A percentile compares a stretch with the other conserved stretches of the same genome.
Conservation (phyloP, 805 yeast species). For the Kuraishia cidri region DNA sequence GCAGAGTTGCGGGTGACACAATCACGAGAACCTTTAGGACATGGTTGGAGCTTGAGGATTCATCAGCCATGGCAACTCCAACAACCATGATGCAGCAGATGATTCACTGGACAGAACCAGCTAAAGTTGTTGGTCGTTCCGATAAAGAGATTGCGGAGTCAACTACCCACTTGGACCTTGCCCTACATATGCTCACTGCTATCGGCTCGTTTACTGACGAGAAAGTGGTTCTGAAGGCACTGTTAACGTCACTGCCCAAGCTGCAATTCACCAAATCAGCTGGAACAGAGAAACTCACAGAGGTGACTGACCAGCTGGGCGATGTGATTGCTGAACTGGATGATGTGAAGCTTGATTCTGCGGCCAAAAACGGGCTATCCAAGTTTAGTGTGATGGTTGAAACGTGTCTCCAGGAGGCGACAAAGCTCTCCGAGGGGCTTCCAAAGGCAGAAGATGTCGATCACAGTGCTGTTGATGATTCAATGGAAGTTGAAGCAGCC, state of each 20-base stretch:
- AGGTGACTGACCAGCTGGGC: constrained; percentile 7
- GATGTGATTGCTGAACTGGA: constrained; percentile 2
- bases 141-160: constrained; percentile 31
- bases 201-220: constrained; percentile 37
- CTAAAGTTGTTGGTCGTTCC: constrained; percentile 41
- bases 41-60: constrained; percentile 27
- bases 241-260: constrained; percentile 41
- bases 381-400: constrained; percentile 15
- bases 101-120: constrained; percentile 81
- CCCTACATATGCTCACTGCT: constrained; percentile 41
- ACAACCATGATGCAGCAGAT: constrained; percentile 58
- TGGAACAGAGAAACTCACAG: constrained; percentile 11
- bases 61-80: constrained; percentile 28
- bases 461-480: not conserved
- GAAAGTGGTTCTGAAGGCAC: constrained; percentile 41
- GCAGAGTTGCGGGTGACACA: constrained; percentile 58
- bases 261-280: constrained; percentile 28
- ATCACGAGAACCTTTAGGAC: constrained; percentile 43
- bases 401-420: constrained; percentile 13
- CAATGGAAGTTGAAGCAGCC: constrained; percentile 3
- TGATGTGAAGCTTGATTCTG: constrained; percentile 6
- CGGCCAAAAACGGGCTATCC: constrained; percentile 12
- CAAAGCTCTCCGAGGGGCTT: constrained; percentile 3
- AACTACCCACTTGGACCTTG: constrained; percentile 47
- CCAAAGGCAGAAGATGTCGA: not conserved